Conservation (phyloP, 176 grass and related monocot species). For the Rhynchospora tenuis region DNA sequence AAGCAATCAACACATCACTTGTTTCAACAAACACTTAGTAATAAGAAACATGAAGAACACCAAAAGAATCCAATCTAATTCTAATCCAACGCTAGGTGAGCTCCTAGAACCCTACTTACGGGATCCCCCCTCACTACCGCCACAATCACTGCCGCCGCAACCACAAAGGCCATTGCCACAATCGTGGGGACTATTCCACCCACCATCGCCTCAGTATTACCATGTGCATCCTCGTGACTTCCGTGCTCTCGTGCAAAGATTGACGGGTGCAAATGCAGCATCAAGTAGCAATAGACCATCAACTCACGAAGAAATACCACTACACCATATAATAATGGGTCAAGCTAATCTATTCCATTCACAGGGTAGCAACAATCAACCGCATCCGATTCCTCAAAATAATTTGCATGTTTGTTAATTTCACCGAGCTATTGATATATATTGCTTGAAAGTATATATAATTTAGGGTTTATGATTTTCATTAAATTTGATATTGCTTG, state of each 20-base stretch:
- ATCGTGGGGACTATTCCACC: background rate
- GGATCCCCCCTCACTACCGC: conserved; percentile 8
- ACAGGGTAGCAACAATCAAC: too few species aligned
- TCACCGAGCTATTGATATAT: too few species aligned
- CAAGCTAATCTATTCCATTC: too few species aligned
- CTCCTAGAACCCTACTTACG: conserved; percentile 9
- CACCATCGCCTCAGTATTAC: background rate
- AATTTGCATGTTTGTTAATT: too few species aligned
- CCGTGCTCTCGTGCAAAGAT: background rate
- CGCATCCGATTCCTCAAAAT: too few species aligned
- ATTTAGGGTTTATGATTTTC: too few species aligned
- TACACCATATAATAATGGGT: too few species aligned
- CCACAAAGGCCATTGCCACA: too few species aligned
- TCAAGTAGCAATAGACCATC: background rate
- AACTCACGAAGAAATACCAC: background rate
- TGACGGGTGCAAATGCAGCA: background rate
- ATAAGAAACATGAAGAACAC: conserved; percentile 15
- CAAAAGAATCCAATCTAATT: background rate
- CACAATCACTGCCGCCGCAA: background rate
- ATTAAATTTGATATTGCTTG: too few species aligned
- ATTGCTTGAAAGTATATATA: too few species aligned
- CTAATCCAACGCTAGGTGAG: background rate
- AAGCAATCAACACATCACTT: background rate
- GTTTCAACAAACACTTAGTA: too few species aligned
- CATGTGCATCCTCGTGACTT: background rate